Percentiles rank a stretch among this genome's conserved stretches.
These are phyloP conservation scores for Exophiala dermatitidis DNA, from an alignment of 2,329 filamentous ascomycete genomes.

Conservation along the genomic window DNA sequence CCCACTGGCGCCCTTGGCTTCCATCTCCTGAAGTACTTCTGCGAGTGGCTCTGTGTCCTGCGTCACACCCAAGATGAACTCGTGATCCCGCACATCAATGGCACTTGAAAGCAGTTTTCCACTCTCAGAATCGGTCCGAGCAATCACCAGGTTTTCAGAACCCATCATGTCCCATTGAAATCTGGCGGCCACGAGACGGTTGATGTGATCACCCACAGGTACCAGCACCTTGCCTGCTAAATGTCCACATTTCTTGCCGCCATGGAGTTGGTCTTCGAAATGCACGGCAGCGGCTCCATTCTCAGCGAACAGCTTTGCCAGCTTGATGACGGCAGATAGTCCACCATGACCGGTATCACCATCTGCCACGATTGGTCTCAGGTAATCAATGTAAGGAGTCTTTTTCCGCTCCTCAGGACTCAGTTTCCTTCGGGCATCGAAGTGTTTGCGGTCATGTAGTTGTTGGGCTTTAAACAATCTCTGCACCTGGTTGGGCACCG, in stretches of 20 bases:
- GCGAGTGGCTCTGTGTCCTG: constrained; percentile 74
- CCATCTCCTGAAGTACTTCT: constrained; percentile 86
- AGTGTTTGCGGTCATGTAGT: constrained; percentile 93
- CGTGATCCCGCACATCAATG: constrained; percentile 89
- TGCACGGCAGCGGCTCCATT: constrained; percentile 94
- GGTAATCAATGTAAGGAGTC: constrained; percentile 82
- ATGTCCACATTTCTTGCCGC: constrained; percentile 97
- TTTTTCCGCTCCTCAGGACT: constrained; percentile 62
- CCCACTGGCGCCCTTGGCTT: constrained; percentile 66
- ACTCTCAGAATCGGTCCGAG: constrained; percentile 90
- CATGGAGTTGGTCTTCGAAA: constrained; percentile 95
- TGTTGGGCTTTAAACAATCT: constrained; percentile 93
- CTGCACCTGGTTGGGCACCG: constrained; percentile 96
- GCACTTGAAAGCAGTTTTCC: constrained; percentile 83
- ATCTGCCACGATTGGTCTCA: constrained; percentile 91
- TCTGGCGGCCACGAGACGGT: constrained; percentile 79
- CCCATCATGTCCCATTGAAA: constrained; percentile 99
- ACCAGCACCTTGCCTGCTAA: constrained; percentile 93
- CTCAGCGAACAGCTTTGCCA: constrained; percentile 95
- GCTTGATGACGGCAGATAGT: constrained; percentile 83
- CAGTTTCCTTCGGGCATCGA: constrained; percentile 75
- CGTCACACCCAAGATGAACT: constrained; percentile 85
- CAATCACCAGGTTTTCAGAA: constrained; percentile 87
- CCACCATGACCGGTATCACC: constrained; percentile 94
- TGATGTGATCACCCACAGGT: constrained; percentile 91